Evolutionary conservation across 176 grass and related monocot genomes (phyloP).

Genomic region (Carex cristatella): DNA sequence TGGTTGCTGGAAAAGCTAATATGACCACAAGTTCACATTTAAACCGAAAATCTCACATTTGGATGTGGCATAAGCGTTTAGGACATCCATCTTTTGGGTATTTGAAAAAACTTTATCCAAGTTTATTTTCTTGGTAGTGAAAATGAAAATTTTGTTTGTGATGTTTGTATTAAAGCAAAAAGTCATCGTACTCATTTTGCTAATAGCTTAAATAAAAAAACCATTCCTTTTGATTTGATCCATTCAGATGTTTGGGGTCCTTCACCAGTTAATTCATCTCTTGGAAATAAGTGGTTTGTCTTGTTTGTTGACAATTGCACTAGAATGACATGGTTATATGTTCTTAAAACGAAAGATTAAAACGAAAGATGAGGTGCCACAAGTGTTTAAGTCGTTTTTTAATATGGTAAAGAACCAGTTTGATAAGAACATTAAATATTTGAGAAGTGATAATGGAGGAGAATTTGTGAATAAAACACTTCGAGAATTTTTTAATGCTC

Average conservation of each 20-base stretch:
- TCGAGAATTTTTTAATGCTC: no score
- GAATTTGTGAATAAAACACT: no score
- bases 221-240: neutral
- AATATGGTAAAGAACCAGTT: no score
- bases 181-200: neutral
- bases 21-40: neutral
- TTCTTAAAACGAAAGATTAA: no score
- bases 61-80: neutral
- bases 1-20: neutral
- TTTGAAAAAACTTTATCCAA: neutral
- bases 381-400: no score
- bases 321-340: no score
- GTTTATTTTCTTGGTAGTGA: neutral
- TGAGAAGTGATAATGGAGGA: no score
- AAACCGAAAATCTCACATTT: neutral
- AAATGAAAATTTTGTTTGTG: neutral
- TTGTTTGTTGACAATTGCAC: no score
- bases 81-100: neutral
- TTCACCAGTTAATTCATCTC: neutral
- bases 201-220: neutral
- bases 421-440: no score
- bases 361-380: no score
- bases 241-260: neutral
- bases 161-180: neutral
- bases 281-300: neutral